Percentiles rank a stretch among this genome's conserved stretches.
phyloP scores from a whole-genome alignment of 129 eudicot genomes.

The Artemisia tridentata region DNA sequence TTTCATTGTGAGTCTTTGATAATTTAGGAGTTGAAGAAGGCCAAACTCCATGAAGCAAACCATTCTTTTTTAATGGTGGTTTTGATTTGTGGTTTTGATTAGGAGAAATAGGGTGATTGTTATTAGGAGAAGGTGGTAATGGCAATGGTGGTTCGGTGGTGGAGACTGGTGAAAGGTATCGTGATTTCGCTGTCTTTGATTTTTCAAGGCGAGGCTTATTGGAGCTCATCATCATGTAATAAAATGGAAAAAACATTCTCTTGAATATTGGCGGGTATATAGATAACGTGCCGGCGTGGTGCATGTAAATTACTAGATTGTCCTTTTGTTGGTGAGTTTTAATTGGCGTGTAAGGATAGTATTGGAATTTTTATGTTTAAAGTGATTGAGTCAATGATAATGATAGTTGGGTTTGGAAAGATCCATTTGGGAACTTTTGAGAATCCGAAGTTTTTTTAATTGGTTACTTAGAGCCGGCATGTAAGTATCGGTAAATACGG shows the following conservation, averaged over 20 bases:
- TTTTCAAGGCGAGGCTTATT: slow-evolving; percentile 32
- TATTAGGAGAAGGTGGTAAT: slow-evolving; percentile 34
- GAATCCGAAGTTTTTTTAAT: slow-evolving; percentile 6
- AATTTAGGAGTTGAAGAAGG: slow-evolving; percentile 48
- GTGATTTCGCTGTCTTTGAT: slow-evolving; percentile 51
- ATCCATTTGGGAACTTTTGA: slow-evolving; percentile 12
- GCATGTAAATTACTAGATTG: slow-evolving; percentile 14
- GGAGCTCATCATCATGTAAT: slow-evolving; percentile 16
- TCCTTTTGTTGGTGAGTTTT: slow-evolving; percentile 20
- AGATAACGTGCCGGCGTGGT: slow-evolving; percentile 49
- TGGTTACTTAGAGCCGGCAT: slow-evolving; percentile 17
- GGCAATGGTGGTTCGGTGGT: slow-evolving; percentile 12
- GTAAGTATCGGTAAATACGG: not conserved
- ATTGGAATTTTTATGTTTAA: slow-evolving; percentile 7
- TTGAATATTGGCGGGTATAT: slow-evolving; percentile 50
- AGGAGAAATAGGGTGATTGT: slow-evolving; percentile 33
- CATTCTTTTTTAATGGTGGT: slow-evolving; percentile 29
- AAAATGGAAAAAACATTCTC: slow-evolving; percentile 10
- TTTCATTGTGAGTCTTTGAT: slow-evolving; percentile 12
- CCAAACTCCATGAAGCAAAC: slow-evolving; percentile 62
- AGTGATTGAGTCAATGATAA: slow-evolving; percentile 12
- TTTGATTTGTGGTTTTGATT: slow-evolving; percentile 32
- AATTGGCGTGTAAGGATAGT: slow-evolving; percentile 18
- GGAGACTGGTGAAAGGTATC: slow-evolving; percentile 33
- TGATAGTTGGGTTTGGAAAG: slow-evolving; percentile 1